These are phyloP conservation scores for Nannizziopsis arthrosporioides DNA, from an alignment of 2,329 filamentous ascomycete genomes.

Conservation along the genomic window DNA sequence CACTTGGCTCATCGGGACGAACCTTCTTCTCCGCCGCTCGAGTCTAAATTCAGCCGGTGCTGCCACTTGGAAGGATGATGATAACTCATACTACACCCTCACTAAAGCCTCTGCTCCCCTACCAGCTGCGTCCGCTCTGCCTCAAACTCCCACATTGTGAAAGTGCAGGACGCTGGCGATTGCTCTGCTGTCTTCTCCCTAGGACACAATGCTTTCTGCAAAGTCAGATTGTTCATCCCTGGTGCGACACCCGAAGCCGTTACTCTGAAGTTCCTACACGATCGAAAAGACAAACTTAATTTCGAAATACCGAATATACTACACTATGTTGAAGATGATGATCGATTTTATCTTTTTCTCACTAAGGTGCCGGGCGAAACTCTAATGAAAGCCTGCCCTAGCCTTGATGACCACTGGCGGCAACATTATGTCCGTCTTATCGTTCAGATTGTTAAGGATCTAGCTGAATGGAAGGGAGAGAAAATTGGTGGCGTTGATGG, in stretches of 20 bases:
- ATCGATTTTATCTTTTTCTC: slow-evolving; percentile 21
- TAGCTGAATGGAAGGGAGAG: slow-evolving; percentile 5
- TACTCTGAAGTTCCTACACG: slow-evolving; percentile 7
- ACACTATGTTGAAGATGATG: slow-evolving; percentile 15
- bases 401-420: slow-evolving; percentile 18
- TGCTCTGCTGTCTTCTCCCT: slow-evolving; percentile 18
- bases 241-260: slow-evolving; percentile 13
- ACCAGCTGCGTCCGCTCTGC: slow-evolving; percentile 12
- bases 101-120: slow-evolving; percentile 7
- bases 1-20: slow-evolving; percentile 3
- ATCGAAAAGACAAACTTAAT: neutral
- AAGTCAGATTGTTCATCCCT: slow-evolving; percentile 14
- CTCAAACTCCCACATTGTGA: slow-evolving; percentile 13
- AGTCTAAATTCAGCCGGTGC: neutral
- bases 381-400: slow-evolving; percentile 20
- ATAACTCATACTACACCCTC: slow-evolving; percentile 5
- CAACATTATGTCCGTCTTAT: slow-evolving; percentile 18
- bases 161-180: slow-evolving; percentile 18
- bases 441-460: slow-evolving; percentile 10
- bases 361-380: slow-evolving; percentile 19
- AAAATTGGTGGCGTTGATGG: slow-evolving; percentile 7
- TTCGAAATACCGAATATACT: slow-evolving; percentile 6
- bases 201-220: slow-evolving; percentile 18
- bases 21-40: neutral
- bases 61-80: slow-evolving; percentile 6